phyloP scores from a whole-genome alignment of 345 rosid species.

The Bruguiera gymnorhiza region DNA sequence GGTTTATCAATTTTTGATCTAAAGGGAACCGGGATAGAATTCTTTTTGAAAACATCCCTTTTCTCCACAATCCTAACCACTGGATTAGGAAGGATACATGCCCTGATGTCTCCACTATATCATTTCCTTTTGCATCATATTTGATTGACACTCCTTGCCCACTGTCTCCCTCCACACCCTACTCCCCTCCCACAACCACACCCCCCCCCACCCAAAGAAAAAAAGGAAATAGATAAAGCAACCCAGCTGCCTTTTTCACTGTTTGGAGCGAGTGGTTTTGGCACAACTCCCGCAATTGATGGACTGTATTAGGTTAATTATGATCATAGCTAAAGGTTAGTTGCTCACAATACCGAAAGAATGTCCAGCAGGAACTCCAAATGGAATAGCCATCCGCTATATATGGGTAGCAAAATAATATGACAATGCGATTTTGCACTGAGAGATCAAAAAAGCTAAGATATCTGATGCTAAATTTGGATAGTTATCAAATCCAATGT shows the following conservation, averaged over 20 bases:
- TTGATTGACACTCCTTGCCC: too few species aligned
- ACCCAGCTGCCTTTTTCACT: background rate
- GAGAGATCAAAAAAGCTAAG: too few species aligned
- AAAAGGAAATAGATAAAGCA: background rate
- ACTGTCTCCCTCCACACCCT: too few species aligned
- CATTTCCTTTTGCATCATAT: too few species aligned
- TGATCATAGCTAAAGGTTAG: background rate
- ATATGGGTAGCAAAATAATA: background rate
- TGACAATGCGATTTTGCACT: too few species aligned
- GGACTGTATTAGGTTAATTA: background rate
- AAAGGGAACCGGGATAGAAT: background rate
- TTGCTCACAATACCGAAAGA: slow-evolving; percentile 10
- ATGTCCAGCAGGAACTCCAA: background rate
- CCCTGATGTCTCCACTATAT: too few species aligned
- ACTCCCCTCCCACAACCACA: too few species aligned
- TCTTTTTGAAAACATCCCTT: too few species aligned
- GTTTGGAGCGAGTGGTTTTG: background rate
- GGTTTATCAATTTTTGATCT: background rate
- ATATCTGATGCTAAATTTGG: background rate
- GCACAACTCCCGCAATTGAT: background rate
- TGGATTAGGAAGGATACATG: too few species aligned
- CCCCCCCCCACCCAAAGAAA: too few species aligned
- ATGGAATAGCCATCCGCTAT: background rate
- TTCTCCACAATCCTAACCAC: too few species aligned
- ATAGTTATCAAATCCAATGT: background rate